These are phyloP conservation scores for Fusarium pilosicola DNA, from an alignment of 2,329 filamentous ascomycete species.

Conservation along the genomic window DNA sequence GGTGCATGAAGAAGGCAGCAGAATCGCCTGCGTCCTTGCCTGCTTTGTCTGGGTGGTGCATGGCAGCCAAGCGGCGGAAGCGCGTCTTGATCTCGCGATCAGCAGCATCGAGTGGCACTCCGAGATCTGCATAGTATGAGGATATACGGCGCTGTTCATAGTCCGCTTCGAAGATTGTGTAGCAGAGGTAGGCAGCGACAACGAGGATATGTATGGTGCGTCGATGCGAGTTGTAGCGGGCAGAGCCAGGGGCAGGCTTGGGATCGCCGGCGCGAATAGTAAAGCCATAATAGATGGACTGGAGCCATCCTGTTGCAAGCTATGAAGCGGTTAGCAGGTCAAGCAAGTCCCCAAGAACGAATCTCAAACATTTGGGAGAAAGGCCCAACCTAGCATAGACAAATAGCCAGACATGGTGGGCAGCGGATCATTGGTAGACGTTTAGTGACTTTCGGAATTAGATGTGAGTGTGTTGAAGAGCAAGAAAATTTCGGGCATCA, in stretches of 20 bases:
- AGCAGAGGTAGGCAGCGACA: slow-evolving; percentile 83
- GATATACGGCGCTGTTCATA: slow-evolving; percentile 76
- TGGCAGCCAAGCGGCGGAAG: slow-evolving; percentile 79
- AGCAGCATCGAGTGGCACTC: slow-evolving; percentile 72
- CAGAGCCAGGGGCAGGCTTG: slow-evolving; percentile 75
- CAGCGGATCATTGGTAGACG: slow-evolving; percentile 32
- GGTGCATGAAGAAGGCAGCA: slow-evolving; percentile 74
- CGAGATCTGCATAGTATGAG: slow-evolving; percentile 83
- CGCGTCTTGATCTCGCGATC: slow-evolving; percentile 84
- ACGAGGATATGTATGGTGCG: slow-evolving; percentile 86
- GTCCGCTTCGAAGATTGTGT: slow-evolving; percentile 94
- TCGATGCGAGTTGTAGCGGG: slow-evolving; percentile 77
- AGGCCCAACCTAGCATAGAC: slow-evolving; percentile 66
- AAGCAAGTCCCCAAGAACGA: background rate
- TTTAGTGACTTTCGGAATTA: background rate
- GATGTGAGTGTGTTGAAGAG: background rate
- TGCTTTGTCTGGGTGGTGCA: slow-evolving; percentile 88
- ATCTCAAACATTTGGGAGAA: slow-evolving; percentile 62
- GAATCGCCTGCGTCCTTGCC: slow-evolving; percentile 48
- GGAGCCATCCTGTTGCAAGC: slow-evolving; percentile 81
- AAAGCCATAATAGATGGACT: slow-evolving; percentile 85
- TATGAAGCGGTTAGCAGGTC: slow-evolving; percentile 50
- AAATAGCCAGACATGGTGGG: slow-evolving; percentile 61
- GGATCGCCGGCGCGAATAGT: slow-evolving; percentile 90
- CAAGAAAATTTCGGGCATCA: background rate